Base-by-base conservation (phyloP, 164 flowering plant species). In the Cinnamomum chago region DNA sequence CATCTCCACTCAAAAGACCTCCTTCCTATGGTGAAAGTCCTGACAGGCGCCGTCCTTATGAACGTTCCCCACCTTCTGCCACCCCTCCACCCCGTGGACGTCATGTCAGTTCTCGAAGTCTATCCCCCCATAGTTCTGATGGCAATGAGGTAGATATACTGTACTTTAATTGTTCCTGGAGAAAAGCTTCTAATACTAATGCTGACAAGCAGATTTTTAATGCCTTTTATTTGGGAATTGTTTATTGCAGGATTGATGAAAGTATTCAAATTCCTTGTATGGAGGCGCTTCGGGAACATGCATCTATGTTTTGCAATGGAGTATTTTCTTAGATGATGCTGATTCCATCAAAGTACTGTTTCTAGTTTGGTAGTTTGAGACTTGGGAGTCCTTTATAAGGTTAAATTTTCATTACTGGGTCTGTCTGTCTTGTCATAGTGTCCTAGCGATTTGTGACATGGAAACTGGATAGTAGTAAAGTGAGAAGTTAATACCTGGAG, bases 71-170 rank as follows among this genome's bases (percentile, higher is more conserved):
- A 40, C 64, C 84, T 67, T 85, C 87, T 0, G 78, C 75, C 76
- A 85, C 88, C 80, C 84, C 80, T 55, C 89, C 92, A 2, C 91
- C 94, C 9, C 89, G 76, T 18, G 86, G 80, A 70, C 85, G 82
- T 13, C 82, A 77, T 62, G 84, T 77, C 70, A 85, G 74, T 82
- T 89, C 94, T 75, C 84, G 82, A 52, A 89, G 91, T 70, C 88
- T 85, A 15, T 88, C 93, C 58, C 89, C 88, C 11, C 85, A 64
- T 23, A 84, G 73, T 68, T 84, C 90, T 24, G 89, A 88, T 78
- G 89, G 86, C 70, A 88, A 88, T 73, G 97, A 27, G 58, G 18
- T 52, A 17, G 14, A 13, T 13, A 52, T 13, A 52, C 58, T 17
- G 18, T 52, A 20, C 58, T 47, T 65, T 30, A 30, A 30, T 30